Percentiles rank a stretch among this genome's conserved stretches.
Evolutionary conservation across 2,329 filamentous ascomycete species (phyloP).

Genomic region (Aspergillus quadrilineatus): DNA sequence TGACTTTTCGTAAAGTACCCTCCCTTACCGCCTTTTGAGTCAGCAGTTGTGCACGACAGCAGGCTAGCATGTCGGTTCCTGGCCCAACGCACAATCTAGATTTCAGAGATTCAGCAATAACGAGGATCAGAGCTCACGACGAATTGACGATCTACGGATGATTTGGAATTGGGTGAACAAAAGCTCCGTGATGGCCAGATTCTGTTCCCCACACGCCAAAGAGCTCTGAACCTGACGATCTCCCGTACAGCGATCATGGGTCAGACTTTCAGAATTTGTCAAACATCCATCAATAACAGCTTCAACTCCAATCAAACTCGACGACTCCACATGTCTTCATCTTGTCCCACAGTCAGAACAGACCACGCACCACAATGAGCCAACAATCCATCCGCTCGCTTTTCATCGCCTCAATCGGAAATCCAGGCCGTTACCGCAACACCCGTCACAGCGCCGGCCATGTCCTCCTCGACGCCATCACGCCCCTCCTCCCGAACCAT

Average conservation of each 20-base stretch:
- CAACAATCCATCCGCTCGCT: conserved; percentile 46
- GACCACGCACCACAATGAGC: conserved; percentile 4
- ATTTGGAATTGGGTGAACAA: conserved; percentile 1
- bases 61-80: not conserved
- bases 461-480: conserved; percentile 65
- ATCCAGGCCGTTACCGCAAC: conserved; percentile 69
- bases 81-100: not conserved
- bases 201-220: not conserved
- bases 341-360: not conserved
- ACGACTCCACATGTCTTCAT: not conserved
- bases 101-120: not conserved
- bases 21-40: too few species aligned
- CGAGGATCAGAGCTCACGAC: too few species aligned
- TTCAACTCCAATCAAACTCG: not conserved
- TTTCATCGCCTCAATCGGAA: conserved; percentile 84
- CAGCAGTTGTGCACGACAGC: too few species aligned
- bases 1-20: not conserved
- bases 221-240: conserved; percentile 6
- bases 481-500: conserved; percentile 47
- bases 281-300: not conserved
- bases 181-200: not conserved
- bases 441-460: conserved; percentile 89
- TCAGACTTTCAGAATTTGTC: conserved; percentile 1
- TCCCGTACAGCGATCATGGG: conserved; percentile 9
- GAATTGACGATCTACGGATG: not conserved